Percentiles rank a stretch among this genome's conserved stretches.
phyloP scores from a whole-genome alignment of 192 early-diverging fungal genomes.

The Oehlia diaphana region DNA sequence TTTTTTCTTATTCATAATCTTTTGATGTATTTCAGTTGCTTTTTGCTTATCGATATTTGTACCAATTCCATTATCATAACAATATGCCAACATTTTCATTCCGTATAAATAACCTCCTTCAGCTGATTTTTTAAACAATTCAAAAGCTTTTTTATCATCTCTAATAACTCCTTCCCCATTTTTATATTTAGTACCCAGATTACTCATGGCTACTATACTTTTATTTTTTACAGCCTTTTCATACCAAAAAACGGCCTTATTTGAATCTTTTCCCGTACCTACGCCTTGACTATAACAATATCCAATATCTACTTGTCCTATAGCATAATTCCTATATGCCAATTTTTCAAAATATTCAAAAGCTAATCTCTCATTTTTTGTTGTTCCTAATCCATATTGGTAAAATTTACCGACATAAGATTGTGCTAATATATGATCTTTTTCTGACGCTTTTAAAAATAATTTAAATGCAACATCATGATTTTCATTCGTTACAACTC shows the following conservation, averaged over 20 bases:
- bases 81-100: too few species aligned
- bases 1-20: too few species aligned
- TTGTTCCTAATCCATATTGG: background rate
- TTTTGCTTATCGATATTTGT: slow-evolving; percentile 56
- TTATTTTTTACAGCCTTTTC: too few species aligned
- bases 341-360: slow-evolving; percentile 35
- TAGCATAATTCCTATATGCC: slow-evolving; percentile 58
- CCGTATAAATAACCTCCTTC: too few species aligned
- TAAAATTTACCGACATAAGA: background rate
- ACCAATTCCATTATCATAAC: slow-evolving; percentile 47
- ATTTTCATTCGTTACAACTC: background rate
- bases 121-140: too few species aligned
- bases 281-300: slow-evolving; percentile 61
- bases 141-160: too few species aligned
- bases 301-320: slow-evolving; percentile 78
- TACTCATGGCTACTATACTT: too few species aligned
- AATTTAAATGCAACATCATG: background rate
- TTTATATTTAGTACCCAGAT: too few species aligned
- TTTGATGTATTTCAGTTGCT: slow-evolving; percentile 45
- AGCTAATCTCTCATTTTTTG: background rate
- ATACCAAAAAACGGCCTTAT: too few species aligned
- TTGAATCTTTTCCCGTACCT: too few species aligned
- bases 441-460: background rate
- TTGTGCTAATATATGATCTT: background rate
- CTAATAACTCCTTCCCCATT: too few species aligned